Percentiles rank a stretch among this genome's conserved stretches.
Evolutionary conservation across 2,329 filamentous ascomycete genomes (phyloP).

Genomic region (Didymella pomorum): DNA sequence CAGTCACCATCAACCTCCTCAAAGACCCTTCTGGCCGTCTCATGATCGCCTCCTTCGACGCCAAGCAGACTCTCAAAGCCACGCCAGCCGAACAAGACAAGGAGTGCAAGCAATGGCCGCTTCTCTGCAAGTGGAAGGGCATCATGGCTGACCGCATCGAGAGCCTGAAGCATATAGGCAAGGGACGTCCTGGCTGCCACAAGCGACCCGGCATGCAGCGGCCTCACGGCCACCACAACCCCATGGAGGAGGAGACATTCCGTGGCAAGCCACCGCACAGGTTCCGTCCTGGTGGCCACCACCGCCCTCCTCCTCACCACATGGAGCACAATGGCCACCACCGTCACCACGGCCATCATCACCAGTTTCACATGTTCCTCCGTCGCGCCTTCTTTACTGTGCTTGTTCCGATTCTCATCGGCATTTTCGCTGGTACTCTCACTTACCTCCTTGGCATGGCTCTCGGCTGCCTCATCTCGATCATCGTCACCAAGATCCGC

Average conservation of each 20-base stretch:
- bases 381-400: slow-evolving; percentile 68
- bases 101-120: slow-evolving; percentile 49
- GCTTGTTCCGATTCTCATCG: slow-evolving; percentile 72
- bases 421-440: slow-evolving; percentile 71
- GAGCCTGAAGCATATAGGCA: slow-evolving; percentile 45
- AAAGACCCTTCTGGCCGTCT: slow-evolving; percentile 49
- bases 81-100: slow-evolving; percentile 34
- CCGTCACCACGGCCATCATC: slow-evolving; percentile 29
- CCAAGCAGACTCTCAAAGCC: slow-evolving; percentile 30
- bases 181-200: slow-evolving; percentile 42
- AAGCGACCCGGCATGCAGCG: slow-evolving; percentile 41
- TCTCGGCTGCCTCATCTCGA: slow-evolving; percentile 68
- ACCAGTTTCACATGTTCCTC: slow-evolving; percentile 42
- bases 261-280: slow-evolving; percentile 47
- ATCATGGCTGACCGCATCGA: slow-evolving; percentile 48
- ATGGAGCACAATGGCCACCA: slow-evolving; percentile 30
- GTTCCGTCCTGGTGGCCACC: slow-evolving; percentile 39
- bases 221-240: slow-evolving; percentile 35
- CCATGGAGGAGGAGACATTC: slow-evolving; percentile 40
- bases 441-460: slow-evolving; percentile 74
- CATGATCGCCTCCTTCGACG: slow-evolving; percentile 50
- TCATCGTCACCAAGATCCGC: slow-evolving; percentile 65
- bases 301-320: slow-evolving; percentile 34
- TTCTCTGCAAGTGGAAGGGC: slow-evolving; percentile 54
- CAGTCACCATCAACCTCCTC: slow-evolving; percentile 48